Conservation (phyloP, 2,329 filamentous ascomycete genomes). For the Cladosporium sp. region DNA sequence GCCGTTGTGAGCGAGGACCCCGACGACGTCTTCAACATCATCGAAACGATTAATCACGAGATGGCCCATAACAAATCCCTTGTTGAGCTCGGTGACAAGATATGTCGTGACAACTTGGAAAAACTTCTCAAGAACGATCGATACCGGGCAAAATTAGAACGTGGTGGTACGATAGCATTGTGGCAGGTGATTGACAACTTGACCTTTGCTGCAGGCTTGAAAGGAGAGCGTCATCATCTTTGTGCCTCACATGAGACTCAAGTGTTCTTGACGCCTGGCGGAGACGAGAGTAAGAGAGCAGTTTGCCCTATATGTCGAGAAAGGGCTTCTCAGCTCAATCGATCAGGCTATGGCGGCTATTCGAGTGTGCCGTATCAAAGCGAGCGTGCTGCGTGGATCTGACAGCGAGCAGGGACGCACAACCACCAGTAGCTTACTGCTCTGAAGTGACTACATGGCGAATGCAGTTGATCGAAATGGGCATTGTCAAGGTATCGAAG, state of each 20-base stretch:
- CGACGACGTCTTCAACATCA: not conserved
- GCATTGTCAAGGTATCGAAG: no score
- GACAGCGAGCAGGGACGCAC: no score
- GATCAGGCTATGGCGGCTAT: no score
- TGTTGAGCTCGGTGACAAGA: not conserved
- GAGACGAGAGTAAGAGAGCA: not conserved
- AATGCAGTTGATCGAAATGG: no score
- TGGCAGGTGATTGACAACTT: not conserved
- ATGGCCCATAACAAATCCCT: not conserved
- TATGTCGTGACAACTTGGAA: not conserved
- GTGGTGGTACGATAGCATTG: not conserved
- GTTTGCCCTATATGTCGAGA: not conserved
- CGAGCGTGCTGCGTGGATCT: no score
- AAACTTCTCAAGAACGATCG: not conserved
- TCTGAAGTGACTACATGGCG: no score
- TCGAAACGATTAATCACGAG: not conserved
- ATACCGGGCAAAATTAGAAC: not conserved
- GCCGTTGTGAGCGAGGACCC: not conserved
- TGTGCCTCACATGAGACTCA: not conserved
- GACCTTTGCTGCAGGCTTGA: not conserved
- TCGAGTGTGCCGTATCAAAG: no score
- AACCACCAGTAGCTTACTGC: no score
- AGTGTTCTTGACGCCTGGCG: not conserved
- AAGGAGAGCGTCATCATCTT: not conserved
- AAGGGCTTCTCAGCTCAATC: no score